Evolutionary conservation across 1,284 basidiomycete species (phyloP).

Genomic region (Xerocomus amazonicus): DNA sequence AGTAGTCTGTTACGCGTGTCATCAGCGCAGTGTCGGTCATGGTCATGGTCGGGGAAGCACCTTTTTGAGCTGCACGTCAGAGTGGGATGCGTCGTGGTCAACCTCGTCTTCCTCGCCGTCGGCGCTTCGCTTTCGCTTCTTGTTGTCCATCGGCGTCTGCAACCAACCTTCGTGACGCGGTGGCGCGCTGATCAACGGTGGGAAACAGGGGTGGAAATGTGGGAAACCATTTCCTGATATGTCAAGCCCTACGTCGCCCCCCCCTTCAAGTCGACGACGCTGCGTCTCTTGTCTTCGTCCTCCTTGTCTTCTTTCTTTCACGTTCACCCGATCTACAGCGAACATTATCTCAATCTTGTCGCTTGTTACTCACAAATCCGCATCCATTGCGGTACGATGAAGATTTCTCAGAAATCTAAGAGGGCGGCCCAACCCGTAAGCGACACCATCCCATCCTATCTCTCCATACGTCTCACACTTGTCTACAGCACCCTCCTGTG

Average conservation of each 20-base stretch:
- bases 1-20: background rate
- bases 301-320: constrained; percentile 18
- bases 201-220: constrained; percentile 6
- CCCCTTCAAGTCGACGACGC: constrained; percentile 1
- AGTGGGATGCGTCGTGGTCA: constrained; percentile 11
- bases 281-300: constrained; percentile 5
- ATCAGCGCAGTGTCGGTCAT: constrained; percentile 1
- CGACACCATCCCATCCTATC: constrained; percentile 24
- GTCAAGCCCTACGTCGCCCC: constrained; percentile 30
- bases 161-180: background rate
- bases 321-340: constrained; percentile 9
- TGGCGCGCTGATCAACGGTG: constrained; percentile 9
- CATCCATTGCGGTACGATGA: constrained; percentile 63
- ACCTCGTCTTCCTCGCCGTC: constrained; percentile 28
- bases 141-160: constrained; percentile 13
- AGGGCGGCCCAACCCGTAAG: constrained; percentile 65
- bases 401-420: constrained; percentile 77
- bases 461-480: constrained; percentile 22
- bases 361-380: constrained; percentile 33
- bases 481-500: constrained; percentile 66
- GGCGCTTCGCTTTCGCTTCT: constrained; percentile 33
- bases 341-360: constrained; percentile 10
- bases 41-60: background rate
- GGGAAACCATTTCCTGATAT: constrained; percentile 35
- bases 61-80: constrained; percentile 3